Percentiles rank a stretch among this genome's conserved stretches.
These are phyloP conservation scores for Cymbidium sinense DNA, from an alignment of 106 monocot genomes.

Conservation along the genomic window DNA sequence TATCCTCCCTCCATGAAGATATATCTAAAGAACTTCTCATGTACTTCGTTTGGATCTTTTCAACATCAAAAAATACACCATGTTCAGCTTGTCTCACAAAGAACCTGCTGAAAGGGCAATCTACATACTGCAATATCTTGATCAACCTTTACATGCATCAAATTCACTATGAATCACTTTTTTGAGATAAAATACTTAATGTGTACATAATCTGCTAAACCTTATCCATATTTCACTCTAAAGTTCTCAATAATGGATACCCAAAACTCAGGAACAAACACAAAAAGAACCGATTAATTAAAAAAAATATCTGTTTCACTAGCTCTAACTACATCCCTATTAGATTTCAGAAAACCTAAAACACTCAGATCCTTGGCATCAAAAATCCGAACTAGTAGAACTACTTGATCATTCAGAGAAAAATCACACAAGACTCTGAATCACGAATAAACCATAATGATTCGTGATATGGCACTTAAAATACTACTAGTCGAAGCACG, in stretches of 20 bases:
- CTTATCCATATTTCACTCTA: neutral
- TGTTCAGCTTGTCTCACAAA: constrained; percentile 14
- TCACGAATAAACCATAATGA: neutral
- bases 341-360: neutral
- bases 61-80: constrained; percentile 8
- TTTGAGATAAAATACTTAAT: neutral
- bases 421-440: neutral
- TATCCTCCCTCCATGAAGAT: constrained; percentile 3
- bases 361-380: neutral
- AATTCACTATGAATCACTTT: neutral
- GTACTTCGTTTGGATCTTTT: neutral
- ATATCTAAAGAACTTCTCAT: constrained; percentile 3
- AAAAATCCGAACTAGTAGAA: neutral
- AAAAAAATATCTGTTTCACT: neutral
- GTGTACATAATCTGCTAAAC: neutral
- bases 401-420: neutral
- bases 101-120: constrained; percentile 17
- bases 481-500: too few species aligned
- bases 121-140: constrained; percentile 1
- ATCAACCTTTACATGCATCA: constrained; percentile 13
- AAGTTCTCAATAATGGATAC: neutral
- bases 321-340: neutral
- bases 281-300: constrained; percentile 8
- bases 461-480: too few species aligned
- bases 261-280: neutral